These are phyloP conservation scores for Globisporangium nodosum DNA, from an alignment of 352 stramenopile genomes.

Conservation along the genomic window DNA sequence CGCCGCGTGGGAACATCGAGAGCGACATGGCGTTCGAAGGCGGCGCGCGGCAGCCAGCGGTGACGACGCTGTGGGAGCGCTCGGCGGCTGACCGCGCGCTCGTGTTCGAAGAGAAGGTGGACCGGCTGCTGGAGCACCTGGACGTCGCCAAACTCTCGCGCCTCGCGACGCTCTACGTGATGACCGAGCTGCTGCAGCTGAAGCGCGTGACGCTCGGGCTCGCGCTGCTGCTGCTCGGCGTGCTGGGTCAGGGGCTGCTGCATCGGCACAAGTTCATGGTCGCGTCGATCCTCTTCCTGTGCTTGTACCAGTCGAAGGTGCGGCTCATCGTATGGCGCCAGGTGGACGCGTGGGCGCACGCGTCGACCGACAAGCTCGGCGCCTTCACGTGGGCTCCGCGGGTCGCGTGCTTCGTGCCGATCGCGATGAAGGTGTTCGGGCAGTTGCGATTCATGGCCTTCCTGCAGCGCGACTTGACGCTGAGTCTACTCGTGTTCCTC, in stretches of 20 bases:
- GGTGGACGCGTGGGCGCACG: slow-evolving; percentile 41
- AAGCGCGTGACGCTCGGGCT: slow-evolving; percentile 40
- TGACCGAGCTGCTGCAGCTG: slow-evolving; percentile 51
- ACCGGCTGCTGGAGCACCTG: slow-evolving; percentile 44
- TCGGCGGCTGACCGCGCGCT: slow-evolving; percentile 13
- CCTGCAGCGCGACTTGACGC: slow-evolving; percentile 43
- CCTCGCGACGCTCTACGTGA: slow-evolving; percentile 41
- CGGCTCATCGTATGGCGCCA: slow-evolving; percentile 26
- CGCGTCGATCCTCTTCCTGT: slow-evolving; percentile 59
- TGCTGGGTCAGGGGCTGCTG: slow-evolving; percentile 46
- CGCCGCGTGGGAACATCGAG: no score
- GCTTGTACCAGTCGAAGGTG: slow-evolving; percentile 55
- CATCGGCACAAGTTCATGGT: slow-evolving; percentile 76
- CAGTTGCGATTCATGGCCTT: slow-evolving; percentile 74
- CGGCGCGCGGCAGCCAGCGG: not conserved
- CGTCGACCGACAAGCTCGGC: slow-evolving; percentile 61
- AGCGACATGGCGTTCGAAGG: not conserved
- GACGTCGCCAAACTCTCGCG: slow-evolving; percentile 47
- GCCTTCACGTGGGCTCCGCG: slow-evolving; percentile 49
- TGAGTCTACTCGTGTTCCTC: slow-evolving; percentile 29
- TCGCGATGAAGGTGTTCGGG: slow-evolving; percentile 66
- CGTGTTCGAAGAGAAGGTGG: slow-evolving; percentile 55
- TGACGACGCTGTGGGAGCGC: not conserved
- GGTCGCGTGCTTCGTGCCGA: slow-evolving; percentile 41
- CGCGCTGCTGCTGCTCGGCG: slow-evolving; percentile 36